Conservation (phyloP, 1,284 basidiomycete species). For the Boletellus deceptivus region DNA sequence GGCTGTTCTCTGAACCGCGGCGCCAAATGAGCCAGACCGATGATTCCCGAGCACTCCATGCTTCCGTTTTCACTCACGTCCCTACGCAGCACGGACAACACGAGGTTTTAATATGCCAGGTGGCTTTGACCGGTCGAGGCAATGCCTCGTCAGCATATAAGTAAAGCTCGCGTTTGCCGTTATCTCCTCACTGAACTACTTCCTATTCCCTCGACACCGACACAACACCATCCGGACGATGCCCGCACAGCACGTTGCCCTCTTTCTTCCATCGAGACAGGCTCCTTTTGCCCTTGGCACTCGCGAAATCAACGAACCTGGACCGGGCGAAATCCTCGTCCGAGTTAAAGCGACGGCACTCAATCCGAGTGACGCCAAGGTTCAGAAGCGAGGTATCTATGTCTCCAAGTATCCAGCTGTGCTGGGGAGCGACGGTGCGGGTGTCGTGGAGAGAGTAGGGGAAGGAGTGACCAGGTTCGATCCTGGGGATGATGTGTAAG, state of each 20-base stretch:
- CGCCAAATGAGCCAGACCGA: slow-evolving; percentile 30
- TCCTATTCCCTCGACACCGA: slow-evolving; percentile 10
- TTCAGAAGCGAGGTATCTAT: slow-evolving; percentile 34
- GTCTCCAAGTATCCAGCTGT: slow-evolving; percentile 41
- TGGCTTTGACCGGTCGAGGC: slow-evolving; percentile 29
- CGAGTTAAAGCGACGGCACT: slow-evolving; percentile 42
- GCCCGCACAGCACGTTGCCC: slow-evolving; percentile 28
- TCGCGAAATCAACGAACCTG: slow-evolving; percentile 38
- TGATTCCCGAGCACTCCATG: slow-evolving; percentile 27
- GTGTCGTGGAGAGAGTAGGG: slow-evolving; percentile 41
- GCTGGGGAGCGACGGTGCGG: slow-evolving; percentile 53
- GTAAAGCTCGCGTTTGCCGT: slow-evolving; percentile 17
- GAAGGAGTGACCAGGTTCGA: slow-evolving; percentile 44
- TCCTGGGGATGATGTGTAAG: slow-evolving; percentile 60
- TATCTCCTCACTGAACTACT: slow-evolving; percentile 21
- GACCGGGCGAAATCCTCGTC: slow-evolving; percentile 41
- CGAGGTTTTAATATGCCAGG: slow-evolving; percentile 34
- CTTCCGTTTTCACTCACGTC: slow-evolving; percentile 26
- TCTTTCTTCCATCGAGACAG: slow-evolving; percentile 32
- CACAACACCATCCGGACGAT: slow-evolving; percentile 14
- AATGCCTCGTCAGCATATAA: slow-evolving; percentile 32
- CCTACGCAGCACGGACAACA: slow-evolving; percentile 34
- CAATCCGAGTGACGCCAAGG: slow-evolving; percentile 42
- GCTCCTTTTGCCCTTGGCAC: slow-evolving; percentile 26
- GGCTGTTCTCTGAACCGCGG: slow-evolving; percentile 35